Evolutionary conservation across 2,329 filamentous ascomycete species (phyloP), one percentile per base, ranked within the genome.

Genomic region (Penicillium freii): DNA sequence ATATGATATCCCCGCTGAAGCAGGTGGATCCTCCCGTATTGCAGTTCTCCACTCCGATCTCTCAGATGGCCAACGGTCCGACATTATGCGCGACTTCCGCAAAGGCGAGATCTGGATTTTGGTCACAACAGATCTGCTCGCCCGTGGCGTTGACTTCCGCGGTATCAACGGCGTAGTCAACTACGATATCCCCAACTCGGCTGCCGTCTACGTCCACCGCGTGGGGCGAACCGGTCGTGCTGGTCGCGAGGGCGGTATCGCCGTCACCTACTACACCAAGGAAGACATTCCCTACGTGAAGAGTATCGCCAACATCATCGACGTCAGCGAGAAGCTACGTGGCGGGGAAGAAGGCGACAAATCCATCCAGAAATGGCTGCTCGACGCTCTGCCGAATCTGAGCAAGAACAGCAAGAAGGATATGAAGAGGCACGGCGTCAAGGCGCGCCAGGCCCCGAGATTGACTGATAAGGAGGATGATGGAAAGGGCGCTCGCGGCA

Each of bases 101-200:
- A 87, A 87, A 34, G 94, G 92, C 62, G 92, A 97, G 71, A 88
- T 97, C 60, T 99, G 94, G 94, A 87, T 97, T 7, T 82, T 99
- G 36, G 94, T 99, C 72, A 97, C 94, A 0, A 99, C 94, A 0
- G 94, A 99, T 71, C 84, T 99, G 8, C 81, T 99, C 11, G 89
- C 92, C 17, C 89, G 94, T 34, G 94, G 94, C 21, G 87, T 99
- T 40, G 94, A 99, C 75, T 97, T 99, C 78, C 87, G 90, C 9
- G 94, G 94, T 49, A 87, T 99, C 62, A 97, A 97, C 69, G 92
- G 92, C 45, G 92, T 99, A 0, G 90, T 99, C 51, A 99, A 97
- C 76, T 99, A 97, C 77, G 94, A 99, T 73, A 91, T 97, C 9
- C 94, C 94, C 0, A 91, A 88, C n/a, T 92, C 90, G 0, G 89